phyloP scores from a whole-genome alignment of 1,139 yeast species.

The Diutina ranongensis region DNA sequence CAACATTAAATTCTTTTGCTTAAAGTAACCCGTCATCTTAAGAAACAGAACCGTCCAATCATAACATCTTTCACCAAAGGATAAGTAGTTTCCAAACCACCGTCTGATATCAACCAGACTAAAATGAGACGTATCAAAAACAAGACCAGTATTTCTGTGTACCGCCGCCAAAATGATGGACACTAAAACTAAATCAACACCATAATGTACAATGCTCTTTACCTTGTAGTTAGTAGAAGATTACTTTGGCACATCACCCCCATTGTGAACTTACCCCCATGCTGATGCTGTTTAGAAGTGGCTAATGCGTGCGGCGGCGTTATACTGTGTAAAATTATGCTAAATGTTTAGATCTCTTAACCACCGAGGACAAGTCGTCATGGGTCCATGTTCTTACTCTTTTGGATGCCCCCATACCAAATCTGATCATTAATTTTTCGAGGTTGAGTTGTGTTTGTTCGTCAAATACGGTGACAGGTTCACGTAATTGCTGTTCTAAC shows the following conservation, averaged over 20 bases:
- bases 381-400: constrained; percentile 52
- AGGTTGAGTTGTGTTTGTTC: constrained; percentile 30
- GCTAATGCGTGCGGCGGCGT: background rate
- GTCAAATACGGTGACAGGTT: constrained; percentile 14
- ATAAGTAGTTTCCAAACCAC: constrained; percentile 41
- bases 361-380: constrained; percentile 22
- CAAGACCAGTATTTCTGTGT: constrained; percentile 51
- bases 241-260: background rate
- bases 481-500: constrained; percentile 29
- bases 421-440: constrained; percentile 35
- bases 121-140: constrained; percentile 32
- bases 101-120: constrained; percentile 42
- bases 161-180: constrained; percentile 58
- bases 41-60: constrained; percentile 30
- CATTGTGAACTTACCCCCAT: constrained; percentile 1
- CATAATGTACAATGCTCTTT: constrained; percentile 29
- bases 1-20: constrained; percentile 26
- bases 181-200: constrained; percentile 46
- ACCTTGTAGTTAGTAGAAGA: background rate
- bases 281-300: background rate
- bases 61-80: constrained; percentile 43
- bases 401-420: constrained; percentile 34
- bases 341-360: constrained; percentile 8
- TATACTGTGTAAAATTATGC: background rate
- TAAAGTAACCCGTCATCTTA: constrained; percentile 32